A percentile compares a stretch with the other conserved stretches of the same genome.
Conservation (phyloP, 1,139 yeast species). For the Blastobotrys ciferrii region DNA sequence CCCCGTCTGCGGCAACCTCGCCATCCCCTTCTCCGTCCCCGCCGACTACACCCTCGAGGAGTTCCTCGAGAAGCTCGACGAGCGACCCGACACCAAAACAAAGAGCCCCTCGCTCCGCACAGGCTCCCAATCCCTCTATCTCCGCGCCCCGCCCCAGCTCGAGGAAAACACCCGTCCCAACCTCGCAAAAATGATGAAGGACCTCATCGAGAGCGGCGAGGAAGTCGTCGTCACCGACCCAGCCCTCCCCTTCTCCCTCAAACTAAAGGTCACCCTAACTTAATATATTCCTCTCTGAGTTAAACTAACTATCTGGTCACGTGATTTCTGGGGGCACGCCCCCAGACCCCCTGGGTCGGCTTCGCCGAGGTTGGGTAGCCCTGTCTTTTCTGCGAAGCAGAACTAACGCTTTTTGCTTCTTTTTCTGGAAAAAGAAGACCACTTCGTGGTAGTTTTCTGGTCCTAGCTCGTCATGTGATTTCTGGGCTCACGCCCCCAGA, state of each 20-base stretch:
- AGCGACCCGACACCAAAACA: constrained; percentile 42
- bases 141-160: constrained; percentile 51
- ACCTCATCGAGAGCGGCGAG: constrained; percentile 45
- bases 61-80: constrained; percentile 44
- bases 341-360: too few relatives aligned
- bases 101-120: constrained; percentile 53
- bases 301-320: too few relatives aligned
- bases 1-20: constrained; percentile 67
- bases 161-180: constrained; percentile 52
- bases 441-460: too few relatives aligned
- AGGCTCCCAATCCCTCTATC: constrained; percentile 44
- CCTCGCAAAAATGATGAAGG: constrained; percentile 39
- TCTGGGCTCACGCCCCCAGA: too few relatives aligned
- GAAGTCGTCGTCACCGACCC: constrained; percentile 61
- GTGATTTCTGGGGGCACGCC: too few relatives aligned
- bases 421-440: too few relatives aligned
- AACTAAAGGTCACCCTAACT: constrained; percentile 29
- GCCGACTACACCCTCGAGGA: constrained; percentile 48
- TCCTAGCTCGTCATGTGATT: too few relatives aligned
- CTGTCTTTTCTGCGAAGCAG: too few relatives aligned
- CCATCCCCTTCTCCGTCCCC: constrained; percentile 36
- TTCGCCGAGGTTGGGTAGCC: too few relatives aligned
- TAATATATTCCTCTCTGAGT: not conserved
- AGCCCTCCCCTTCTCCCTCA: constrained; percentile 47
- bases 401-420: too few relatives aligned